Evolutionary conservation across 441 rosid species (phyloP), one percentile per base, ranked within the genome.

Genomic region (Sinapis alba): DNA sequence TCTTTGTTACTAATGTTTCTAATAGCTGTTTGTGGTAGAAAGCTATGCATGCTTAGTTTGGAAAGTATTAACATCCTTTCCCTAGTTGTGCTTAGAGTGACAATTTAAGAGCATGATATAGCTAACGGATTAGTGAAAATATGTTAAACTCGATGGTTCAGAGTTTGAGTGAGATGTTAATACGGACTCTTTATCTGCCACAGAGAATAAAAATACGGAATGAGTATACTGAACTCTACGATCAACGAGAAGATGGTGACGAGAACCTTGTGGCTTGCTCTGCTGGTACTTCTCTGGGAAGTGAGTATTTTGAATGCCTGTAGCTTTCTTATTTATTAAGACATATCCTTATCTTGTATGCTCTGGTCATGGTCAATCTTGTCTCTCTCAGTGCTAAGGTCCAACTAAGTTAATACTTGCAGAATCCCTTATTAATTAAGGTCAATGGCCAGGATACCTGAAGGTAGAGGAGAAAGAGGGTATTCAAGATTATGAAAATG

Each of bases 201-300:
- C 87, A 83, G 79, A 89, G 83, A 76, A 62, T 83, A 80, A 86
- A 85, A 80, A 43, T 81, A 54, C 69, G 79, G 66, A 80, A 84
- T 72, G 89, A 83, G 51, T 75, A 82, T 72, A 60, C 80, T 59
- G 95, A 89, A 65, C 90, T 75, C 27, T 63, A 60, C 61, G 85
- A 87, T 79, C 93, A 89, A 80, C 84, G 84, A 68, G 88, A 88
- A 62, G 91, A 86, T 62, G 88, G 83, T n/a, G 87, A 87, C 77
- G 91, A 86, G 74, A 86, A 86, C 74, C 83, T 82, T 74, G 88
- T 86, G 70, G 79, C 78, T 51, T 84, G 62, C 69, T 84, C 83
- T 78, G 86, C 83, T 79, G 89, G 84, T 86, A 83, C 80, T 87
- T 79, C 87, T 68, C 78, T 82, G 72, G 88, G 91, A 79, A 85